Evolutionary conservation across 2,329 filamentous ascomycete genomes (phyloP), one percentile per base, ranked within the genome.

Genomic region (Clarireedia hainanense): DNA sequence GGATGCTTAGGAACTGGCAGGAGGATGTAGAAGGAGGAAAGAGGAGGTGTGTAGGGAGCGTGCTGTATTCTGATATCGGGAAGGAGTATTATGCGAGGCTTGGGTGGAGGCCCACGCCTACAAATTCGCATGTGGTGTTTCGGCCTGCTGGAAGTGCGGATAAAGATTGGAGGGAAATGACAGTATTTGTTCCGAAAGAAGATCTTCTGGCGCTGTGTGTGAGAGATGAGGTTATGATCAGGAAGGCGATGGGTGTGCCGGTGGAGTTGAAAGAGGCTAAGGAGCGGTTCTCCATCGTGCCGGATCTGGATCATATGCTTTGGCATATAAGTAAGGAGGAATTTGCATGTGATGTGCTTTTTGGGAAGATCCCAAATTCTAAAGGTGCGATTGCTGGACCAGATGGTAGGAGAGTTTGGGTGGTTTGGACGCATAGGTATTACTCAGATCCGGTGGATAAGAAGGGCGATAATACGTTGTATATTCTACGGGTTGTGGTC

Each of bases 31-130:
- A 72, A 20, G 68, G 17, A 6, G 71, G 42, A 26, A 37, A 2
- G 66, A 39, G 75, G 69, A 52, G 24, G 10, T 61, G 53, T 45
- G 56, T 70, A 2, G 62, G 81, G 5, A 92, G 91, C 70, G 79
- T 94, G 6, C 76, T 96, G 10, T 96, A 84, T 71, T 95, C 89
- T 15, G 89, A 94, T 66, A 90, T 94, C 61, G 89, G 91, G 30
- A 86, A 89, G 74, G 73, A 74, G 20, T 96, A 90, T 71, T 96
- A 96, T 72, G 80, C 84, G 4, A 76, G 76, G 34, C 76, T 81
- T 61, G 89, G 89, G 45, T 96, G 91, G 91, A 76, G 81, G 48
- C 78, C 83, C 0, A 90, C 85, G 64, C 74, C 79, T 17, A 91
- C 86, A 56, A 64, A 64, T n/a, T 75, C 78, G 1, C 89, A 95